Evolutionary conservation across 192 early-diverging fungal species (phyloP), one percentile per base, ranked within the genome.

Genomic region (Backusella circina): DNA sequence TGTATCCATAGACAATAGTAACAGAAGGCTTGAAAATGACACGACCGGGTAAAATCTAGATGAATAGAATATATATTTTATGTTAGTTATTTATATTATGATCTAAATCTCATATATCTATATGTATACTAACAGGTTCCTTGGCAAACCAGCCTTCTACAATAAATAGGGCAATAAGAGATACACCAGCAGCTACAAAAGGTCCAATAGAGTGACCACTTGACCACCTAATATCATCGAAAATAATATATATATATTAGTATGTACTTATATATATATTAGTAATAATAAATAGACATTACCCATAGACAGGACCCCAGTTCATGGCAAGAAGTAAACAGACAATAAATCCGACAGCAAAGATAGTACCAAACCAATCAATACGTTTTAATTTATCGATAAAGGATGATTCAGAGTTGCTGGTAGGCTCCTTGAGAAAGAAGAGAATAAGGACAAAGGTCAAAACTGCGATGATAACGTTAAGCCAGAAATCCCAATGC

Each of bases 401-500:
- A 5, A 91, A 72, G 9, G 61, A 57, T 8, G 85, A 82, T 0
- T 84, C 41, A 21, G 41, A 18, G 76, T 79, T 26, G 71, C 76
- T n/a, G 85, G 88, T 64, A 90, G 69, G 50, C 87, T 73, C 71
- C 1, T 35, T 81, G 33, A 92, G 78, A 61, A 86, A 86, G 71
- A 88, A 84, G 12, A 61, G 41, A 23, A 80, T 61, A 28, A 77
- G 16, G 16, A 68, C 3, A 38, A 72, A 61, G 10, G 74, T 65
- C 15, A 73, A 7, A 13, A 23, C 44, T 1, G 73, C 67, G 5
- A 79, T 21, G 61, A 75, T 79, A 23, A 74, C 72, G 32, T 74
- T 79, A 7, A 79, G 18, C 78, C 85, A 92, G 76, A 92, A 93
- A 26, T 84, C 86, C 91, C 91, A 93, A 15, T 88, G 86, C 92